Base-by-base conservation (phyloP, 768 basidiomycete species). In the Terana coerulea region DNA sequence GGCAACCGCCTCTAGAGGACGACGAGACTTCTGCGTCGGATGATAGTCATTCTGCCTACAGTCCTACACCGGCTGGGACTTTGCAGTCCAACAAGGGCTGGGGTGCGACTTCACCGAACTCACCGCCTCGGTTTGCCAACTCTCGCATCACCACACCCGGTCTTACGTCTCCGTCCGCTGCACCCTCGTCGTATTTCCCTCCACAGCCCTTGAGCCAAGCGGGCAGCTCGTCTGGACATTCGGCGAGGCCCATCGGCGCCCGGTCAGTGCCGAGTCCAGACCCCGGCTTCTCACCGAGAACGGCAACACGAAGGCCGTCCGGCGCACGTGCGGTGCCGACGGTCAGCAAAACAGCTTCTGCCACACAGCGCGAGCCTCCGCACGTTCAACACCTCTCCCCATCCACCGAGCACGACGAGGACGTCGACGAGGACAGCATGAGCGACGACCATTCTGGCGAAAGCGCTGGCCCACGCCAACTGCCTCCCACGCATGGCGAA, bases 241-340 rank as follows among this genome's bases (percentile, higher is more conserved):
- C 51, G 35, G 44, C 21, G 30, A 51, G 44, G 31, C 41, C 50
- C 42, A 31, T 17, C 30, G 45, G 28, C 19, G 40, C 41, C 30
- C 50, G 35, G 10, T 21, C 44, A 34, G 34, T 35, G 34, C 26
- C 43, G 22, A 52, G 51, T 39, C 51, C 45, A 47, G 51, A 47
- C 31, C 25, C 51, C 36, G 51, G 43, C 45, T 15, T 52, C 31
- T 35, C 52, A 26, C 34, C 29, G 36, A 47, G 52, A 43, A 34
- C 26, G 36, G 31, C n/a, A n/a, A n/a, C 46, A 69, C 83, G 86
- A 68, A 88, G 86, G 61, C 88, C 88, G 19, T 84, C 86, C 28
- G 88, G 88, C 43, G 88, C 88, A 83, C 88, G 88, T 83, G 88
- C 84, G 42, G 79, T 73, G 51, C 75, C 77, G n/a, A n/a, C n/a